Evolutionary conservation across 164 flowering plant species (phyloP).

Genomic region (Echeveria elegans): DNA sequence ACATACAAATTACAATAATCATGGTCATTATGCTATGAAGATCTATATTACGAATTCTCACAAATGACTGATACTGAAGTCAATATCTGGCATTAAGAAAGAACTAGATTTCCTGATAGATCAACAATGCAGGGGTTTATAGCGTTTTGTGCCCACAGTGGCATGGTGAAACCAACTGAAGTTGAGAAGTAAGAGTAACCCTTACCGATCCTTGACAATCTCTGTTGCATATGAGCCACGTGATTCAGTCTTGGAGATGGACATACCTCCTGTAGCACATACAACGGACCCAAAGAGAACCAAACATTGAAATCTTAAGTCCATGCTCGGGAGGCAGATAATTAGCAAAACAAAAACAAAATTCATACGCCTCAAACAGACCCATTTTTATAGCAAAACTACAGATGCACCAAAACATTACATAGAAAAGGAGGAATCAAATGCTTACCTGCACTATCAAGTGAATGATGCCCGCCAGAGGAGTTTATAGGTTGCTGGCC

Average conservation of each 20-base stretch:
- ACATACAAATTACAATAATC: neutral
- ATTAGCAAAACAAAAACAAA: no score
- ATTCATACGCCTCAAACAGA: neutral
- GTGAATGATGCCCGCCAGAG: conserved; percentile 31
- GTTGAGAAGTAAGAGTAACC: neutral
- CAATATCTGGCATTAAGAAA: no score
- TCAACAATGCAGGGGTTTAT: neutral
- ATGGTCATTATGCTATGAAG: no score
- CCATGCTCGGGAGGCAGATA: neutral
- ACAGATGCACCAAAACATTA: no score
- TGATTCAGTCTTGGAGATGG: neutral
- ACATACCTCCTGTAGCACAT: neutral
- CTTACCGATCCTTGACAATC: conserved; percentile 1
- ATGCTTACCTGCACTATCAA: conserved; percentile 27
- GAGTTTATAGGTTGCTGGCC: conserved; percentile 18
- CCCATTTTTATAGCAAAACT: no score
- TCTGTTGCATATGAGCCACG: neutral
- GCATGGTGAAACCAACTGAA: neutral
- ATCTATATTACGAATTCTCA: no score
- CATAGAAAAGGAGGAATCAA: neutral
- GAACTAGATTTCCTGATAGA: no score
- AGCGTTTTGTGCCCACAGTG: neutral
- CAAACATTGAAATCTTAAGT: neutral
- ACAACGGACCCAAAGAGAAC: neutral
- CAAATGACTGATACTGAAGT: neutral